Evolutionary conservation across 495 filamentous ascomycete genomes (phyloP).

Genomic region (Aspergillus homomorphus): DNA sequence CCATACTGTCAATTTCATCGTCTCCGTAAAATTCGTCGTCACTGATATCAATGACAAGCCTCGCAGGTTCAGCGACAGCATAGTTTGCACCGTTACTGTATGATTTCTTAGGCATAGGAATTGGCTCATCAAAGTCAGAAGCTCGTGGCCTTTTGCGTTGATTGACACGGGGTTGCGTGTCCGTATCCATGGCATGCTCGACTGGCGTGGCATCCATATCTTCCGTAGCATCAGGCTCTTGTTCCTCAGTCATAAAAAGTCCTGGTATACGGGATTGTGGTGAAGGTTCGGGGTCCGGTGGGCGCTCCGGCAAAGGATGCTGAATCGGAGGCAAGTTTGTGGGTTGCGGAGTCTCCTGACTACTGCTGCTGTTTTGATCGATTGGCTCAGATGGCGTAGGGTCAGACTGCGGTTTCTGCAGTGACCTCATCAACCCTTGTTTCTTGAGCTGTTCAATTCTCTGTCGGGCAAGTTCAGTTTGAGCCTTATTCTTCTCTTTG

Average conservation of each 20-base stretch:
- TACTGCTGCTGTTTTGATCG: constrained; percentile 2
- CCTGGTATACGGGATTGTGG: constrained; percentile 48
- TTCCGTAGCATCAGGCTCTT: constrained; percentile 11
- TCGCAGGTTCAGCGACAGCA: constrained; percentile 18
- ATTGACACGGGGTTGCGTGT: constrained; percentile 26
- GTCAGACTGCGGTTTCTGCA: constrained; percentile 27
- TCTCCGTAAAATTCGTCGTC: constrained; percentile 54
- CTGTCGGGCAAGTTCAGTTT: constrained; percentile 52
- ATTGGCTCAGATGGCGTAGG: constrained; percentile 1
- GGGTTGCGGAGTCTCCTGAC: constrained; percentile 1
- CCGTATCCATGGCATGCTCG: constrained; percentile 22
- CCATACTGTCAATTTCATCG: constrained; percentile 38
- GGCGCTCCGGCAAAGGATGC: constrained; percentile 45
- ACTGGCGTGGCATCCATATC: constrained; percentile 10
- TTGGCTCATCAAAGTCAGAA: constrained; percentile 65
- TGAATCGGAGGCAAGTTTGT: constrained; percentile 22
- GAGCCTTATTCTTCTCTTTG: constrained; percentile 53
- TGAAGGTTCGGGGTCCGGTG: constrained; percentile 30
- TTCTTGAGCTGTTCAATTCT: constrained; percentile 52
- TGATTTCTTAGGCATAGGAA: constrained; percentile 56
- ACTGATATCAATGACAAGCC: constrained; percentile 72
- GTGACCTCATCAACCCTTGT: constrained; percentile 35
- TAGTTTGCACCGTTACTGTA: constrained; percentile 45
- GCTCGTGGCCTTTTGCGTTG: constrained; percentile 81
- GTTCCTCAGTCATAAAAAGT: constrained; percentile 44